phyloP scores from a whole-genome alignment of 176 grass and related monocot species.

The Otatea glauca region DNA sequence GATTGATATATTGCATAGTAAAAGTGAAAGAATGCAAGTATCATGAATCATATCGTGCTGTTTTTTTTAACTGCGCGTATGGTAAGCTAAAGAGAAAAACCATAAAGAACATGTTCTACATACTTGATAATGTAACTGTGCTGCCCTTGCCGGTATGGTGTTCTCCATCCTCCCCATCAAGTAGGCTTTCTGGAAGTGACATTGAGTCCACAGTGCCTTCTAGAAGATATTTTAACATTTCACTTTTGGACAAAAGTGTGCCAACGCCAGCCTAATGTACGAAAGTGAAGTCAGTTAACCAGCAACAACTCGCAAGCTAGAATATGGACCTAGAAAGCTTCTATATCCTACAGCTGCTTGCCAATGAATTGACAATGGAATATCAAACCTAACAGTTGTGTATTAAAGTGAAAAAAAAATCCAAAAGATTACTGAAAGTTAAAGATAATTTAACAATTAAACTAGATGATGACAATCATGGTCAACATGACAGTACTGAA shows the following conservation, averaged over 20 bases:
- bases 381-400: neutral
- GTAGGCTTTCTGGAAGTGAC: constrained; percentile 50
- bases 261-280: constrained; percentile 53
- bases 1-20: neutral
- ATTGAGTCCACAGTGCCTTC: constrained; percentile 63
- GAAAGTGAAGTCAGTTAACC: constrained; percentile 24
- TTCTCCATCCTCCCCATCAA: constrained; percentile 62
- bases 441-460: neutral
- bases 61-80: neutral
- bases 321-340: neutral
- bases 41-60: neutral
- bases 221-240: constrained; percentile 68
- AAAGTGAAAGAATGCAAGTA: neutral
- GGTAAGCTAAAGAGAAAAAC: constrained; percentile 25
- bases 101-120: constrained; percentile 20
- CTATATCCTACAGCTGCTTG: neutral
- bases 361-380: neutral
- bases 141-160: constrained; percentile 25
- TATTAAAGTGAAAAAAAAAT: neutral
- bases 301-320: neutral
- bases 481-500: neutral
- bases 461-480: constrained; percentile 1
- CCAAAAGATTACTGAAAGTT: constrained; percentile 7
- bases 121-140: constrained; percentile 53
- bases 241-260: constrained; percentile 54